These are phyloP conservation scores for Protomyces macrosporus DNA, from an alignment of 1,139 yeast genomes.

Conservation along the genomic window DNA sequence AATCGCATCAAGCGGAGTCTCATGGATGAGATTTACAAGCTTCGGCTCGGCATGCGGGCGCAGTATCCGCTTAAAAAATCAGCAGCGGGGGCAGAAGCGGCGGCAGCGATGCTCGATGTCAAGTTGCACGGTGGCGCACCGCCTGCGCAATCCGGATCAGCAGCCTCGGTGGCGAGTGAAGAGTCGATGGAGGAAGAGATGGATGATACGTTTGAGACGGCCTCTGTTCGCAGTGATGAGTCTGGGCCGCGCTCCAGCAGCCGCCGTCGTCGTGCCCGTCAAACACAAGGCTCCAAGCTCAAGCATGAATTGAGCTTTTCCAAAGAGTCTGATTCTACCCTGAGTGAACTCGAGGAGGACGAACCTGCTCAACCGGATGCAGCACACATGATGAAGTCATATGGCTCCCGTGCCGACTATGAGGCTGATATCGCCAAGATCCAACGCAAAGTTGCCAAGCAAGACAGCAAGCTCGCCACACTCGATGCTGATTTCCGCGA, in stretches of 20 bases:
- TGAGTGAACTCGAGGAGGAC: neutral
- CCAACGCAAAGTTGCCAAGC: constrained; percentile 43
- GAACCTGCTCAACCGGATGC: neutral
- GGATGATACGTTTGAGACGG: neutral
- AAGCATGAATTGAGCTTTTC: neutral
- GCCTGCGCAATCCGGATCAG: constrained; percentile 34
- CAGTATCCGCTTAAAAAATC: constrained; percentile 10
- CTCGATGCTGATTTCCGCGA: constrained; percentile 40
- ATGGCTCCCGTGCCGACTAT: constrained; percentile 11
- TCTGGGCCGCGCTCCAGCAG: constrained; percentile 6
- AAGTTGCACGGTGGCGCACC: constrained; percentile 5
- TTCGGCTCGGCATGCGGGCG: constrained; percentile 9
- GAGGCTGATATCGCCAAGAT: constrained; percentile 25
- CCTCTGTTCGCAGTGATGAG: constrained; percentile 17
- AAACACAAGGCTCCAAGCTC: constrained; percentile 31
- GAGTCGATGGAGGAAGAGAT: constrained; percentile 21
- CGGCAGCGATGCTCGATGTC: neutral
- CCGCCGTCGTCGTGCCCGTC: neutral
- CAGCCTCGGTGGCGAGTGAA: neutral
- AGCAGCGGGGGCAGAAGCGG: constrained; percentile 6
- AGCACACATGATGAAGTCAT: neutral
- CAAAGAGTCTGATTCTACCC: neutral
- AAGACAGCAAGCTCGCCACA: constrained; percentile 50
- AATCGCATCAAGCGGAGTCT: constrained; percentile 54
- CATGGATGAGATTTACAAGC: constrained; percentile 15